A percentile compares a stretch with the other conserved stretches of the same genome.
phyloP scores from a whole-genome alignment of 257 asterid species.

The Linaria vulgaris region DNA sequence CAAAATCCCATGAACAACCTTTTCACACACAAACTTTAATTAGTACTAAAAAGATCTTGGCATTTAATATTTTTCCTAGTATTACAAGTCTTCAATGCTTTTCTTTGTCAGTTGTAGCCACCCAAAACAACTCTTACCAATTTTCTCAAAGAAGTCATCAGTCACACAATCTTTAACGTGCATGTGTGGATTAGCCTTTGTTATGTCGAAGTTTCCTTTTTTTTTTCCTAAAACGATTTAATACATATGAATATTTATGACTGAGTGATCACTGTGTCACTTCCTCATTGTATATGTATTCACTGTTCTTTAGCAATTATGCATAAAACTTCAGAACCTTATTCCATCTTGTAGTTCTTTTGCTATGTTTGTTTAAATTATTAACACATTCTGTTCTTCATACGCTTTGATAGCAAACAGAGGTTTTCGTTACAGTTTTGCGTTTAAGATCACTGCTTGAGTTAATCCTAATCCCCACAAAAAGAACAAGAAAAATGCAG shows the following conservation, averaged over 20 bases:
- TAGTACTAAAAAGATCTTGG: neutral
- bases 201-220: too few relatives aligned
- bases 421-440: neutral
- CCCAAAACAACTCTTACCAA: constrained; percentile 48
- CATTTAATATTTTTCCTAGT: constrained; percentile 6
- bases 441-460: neutral
- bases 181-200: too few relatives aligned
- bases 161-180: too few relatives aligned
- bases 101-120: constrained; percentile 41
- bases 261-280: neutral
- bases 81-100: constrained; percentile 27
- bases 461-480: neutral
- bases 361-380: neutral
- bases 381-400: neutral
- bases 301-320: too few relatives aligned
- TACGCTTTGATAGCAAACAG: too few relatives aligned
- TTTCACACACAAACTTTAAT: constrained; percentile 9
- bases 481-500: constrained; percentile 41
- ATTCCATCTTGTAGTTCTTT: neutral
- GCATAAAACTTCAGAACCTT: too few relatives aligned
- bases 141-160: constrained; percentile 18
- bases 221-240: neutral
- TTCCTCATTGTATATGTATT: neutral
- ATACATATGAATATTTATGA: neutral
- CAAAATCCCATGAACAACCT: neutral